These are phyloP conservation scores for Hanseniaspora vineae DNA, from an alignment of 805 yeast genomes.

Conservation along the genomic window DNA sequence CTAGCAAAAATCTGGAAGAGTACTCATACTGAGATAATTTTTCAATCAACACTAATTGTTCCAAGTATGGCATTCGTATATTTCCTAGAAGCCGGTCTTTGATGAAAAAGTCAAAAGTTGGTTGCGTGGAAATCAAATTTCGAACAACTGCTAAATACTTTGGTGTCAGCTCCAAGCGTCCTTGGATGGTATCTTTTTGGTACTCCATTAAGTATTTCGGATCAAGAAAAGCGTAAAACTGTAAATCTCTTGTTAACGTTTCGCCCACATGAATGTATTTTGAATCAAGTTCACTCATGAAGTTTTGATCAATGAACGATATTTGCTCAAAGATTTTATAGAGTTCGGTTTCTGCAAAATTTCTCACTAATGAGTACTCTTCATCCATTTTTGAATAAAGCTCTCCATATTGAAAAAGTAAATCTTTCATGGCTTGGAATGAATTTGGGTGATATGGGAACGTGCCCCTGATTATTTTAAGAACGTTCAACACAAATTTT, in stretches of 20 bases:
- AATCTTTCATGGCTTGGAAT: not conserved
- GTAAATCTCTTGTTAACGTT: not conserved
- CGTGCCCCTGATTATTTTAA: not conserved
- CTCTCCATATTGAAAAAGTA: not conserved
- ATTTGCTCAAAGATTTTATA: not conserved
- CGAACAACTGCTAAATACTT: not conserved
- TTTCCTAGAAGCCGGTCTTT: not conserved
- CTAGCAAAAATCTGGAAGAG: not conserved
- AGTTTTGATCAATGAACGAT: not conserved
- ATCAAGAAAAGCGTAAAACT: not conserved
- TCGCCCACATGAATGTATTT: not conserved
- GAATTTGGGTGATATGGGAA: not conserved
- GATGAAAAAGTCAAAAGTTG: not conserved
- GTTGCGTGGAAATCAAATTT: not conserved
- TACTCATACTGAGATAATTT: not conserved
- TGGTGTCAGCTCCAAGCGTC: not conserved
- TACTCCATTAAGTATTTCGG: not conserved
- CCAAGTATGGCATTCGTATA: not conserved
- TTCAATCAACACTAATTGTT: not conserved
- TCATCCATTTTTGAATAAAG: not conserved
- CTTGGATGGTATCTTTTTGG: not conserved
- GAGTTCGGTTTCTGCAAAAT: not conserved
- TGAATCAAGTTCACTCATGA: not conserved
- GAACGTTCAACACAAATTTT: not conserved
- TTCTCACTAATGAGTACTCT: not conserved